phyloP scores from a whole-genome alignment of 805 yeast genomes.

The Lachancea meyersii region DNA sequence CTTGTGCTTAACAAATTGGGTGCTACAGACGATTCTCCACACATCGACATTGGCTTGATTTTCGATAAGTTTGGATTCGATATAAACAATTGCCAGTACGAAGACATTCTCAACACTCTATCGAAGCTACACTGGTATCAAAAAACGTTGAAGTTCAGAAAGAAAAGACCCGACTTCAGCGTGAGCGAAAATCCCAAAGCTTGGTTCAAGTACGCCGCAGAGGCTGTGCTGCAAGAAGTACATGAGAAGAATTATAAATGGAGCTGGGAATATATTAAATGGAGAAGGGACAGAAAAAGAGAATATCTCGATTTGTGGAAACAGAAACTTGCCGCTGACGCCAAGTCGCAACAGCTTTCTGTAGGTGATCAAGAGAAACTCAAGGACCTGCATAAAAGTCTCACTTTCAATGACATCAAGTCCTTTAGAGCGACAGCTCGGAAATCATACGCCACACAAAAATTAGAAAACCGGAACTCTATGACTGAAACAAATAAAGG shows the following conservation, averaged over 20 bases:
- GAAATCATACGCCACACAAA: constrained; percentile 55
- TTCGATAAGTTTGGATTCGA: constrained; percentile 89
- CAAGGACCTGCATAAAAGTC: constrained; percentile 47
- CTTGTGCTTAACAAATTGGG: constrained; percentile 75
- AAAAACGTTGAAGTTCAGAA: constrained; percentile 69
- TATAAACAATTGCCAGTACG: constrained; percentile 77
- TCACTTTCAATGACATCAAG: constrained; percentile 72
- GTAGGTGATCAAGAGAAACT: constrained; percentile 39
- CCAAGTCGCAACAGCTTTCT: constrained; percentile 26
- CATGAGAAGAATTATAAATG: constrained; percentile 74
- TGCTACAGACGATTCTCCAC: constrained; percentile 61
- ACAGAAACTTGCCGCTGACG: constrained; percentile 39
- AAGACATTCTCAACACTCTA: constrained; percentile 72
- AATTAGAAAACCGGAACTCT: constrained; percentile 21
- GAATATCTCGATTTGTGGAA: constrained; percentile 66
- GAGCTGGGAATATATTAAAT: constrained; percentile 80
- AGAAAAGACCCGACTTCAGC: constrained; percentile 53
- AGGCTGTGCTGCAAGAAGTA: constrained; percentile 69
- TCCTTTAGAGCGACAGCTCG: constrained; percentile 80
- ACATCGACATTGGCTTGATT: constrained; percentile 63
- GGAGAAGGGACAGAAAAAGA: constrained; percentile 65
- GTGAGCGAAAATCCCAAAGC: constrained; percentile 56
- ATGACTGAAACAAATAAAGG: constrained; percentile 13
- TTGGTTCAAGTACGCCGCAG: constrained; percentile 80
- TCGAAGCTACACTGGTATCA: constrained; percentile 74